Conservation (phyloP, 257 asterid genomes). For the Solanum lycopersicoides region DNA sequence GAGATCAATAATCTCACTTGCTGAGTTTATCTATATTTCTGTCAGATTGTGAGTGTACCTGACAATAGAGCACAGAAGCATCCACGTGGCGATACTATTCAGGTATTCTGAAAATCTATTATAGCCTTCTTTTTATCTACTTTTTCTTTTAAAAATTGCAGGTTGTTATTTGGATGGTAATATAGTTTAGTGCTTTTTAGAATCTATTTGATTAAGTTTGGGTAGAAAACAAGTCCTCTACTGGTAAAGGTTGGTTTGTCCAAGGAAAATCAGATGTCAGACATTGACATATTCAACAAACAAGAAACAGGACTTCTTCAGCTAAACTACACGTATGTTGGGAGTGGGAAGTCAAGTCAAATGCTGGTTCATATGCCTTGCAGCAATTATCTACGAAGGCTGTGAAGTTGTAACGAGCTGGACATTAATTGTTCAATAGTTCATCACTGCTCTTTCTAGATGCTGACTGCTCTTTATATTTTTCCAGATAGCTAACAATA, state of each 20-base stretch:
- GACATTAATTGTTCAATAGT: neutral
- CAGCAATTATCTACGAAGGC: neutral
- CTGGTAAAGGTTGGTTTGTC: neutral
- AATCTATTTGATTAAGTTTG: neutral
- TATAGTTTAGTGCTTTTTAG: neutral
- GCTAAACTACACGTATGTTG: neutral
- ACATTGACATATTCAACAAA: neutral
- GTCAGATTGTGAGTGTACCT: slow-evolving; percentile 73
- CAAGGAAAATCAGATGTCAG: neutral
- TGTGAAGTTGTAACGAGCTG: neutral
- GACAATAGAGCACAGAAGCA: slow-evolving; percentile 61
- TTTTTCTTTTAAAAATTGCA: neutral
- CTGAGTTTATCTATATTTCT: neutral
- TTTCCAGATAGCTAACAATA: slow-evolving; percentile 30
- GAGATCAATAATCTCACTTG: too few species aligned
- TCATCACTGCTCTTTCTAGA: neutral
- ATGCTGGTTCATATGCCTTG: neutral
- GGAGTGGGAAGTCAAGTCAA: neutral
- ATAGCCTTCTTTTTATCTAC: neutral
- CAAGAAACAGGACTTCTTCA: neutral
- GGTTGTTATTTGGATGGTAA: neutral
- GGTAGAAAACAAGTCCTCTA: neutral
- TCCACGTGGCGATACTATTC: slow-evolving; percentile 55
- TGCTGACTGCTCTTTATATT: neutral
- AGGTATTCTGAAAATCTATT: slow-evolving; percentile 39